phyloP scores from a whole-genome alignment of 306 rosid genomes.

The Pyrus betulifolia region DNA sequence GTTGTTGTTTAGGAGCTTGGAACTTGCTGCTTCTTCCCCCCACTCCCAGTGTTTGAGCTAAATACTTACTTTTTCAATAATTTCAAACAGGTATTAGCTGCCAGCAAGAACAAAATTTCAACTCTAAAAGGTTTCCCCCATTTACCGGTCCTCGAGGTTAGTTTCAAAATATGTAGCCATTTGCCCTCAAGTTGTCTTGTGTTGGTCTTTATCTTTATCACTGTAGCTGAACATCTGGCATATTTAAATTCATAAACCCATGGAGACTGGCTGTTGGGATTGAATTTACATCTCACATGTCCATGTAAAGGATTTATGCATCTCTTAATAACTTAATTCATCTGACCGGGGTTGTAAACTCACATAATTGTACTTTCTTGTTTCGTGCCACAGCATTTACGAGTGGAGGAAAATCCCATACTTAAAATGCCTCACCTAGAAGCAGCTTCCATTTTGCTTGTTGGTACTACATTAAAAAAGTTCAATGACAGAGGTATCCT shows the following conservation, averaged over 20 bases:
- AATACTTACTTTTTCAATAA: conserved; percentile 20
- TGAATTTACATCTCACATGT: background rate
- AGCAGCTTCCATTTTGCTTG: conserved; percentile 95
- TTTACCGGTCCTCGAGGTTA: conserved; percentile 91
- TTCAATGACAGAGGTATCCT: conserved; percentile 87
- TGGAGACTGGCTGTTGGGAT: background rate
- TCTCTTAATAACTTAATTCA: background rate
- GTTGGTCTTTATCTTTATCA: background rate
- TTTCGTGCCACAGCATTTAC: conserved; percentile 67
- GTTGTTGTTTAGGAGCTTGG: conserved; percentile 11
- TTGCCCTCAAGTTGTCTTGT: background rate
- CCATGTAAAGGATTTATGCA: background rate
- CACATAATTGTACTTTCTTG: conserved; percentile 6
- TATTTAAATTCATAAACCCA: background rate
- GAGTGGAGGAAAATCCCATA: conserved; percentile 96
- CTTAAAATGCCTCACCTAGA: conserved; percentile 84
- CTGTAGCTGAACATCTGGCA: background rate
- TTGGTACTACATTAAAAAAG: conserved; percentile 89
- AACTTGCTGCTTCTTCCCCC: background rate
- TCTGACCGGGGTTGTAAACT: background rate
- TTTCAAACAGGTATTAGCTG: conserved; percentile 85
- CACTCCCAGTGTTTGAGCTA: background rate
- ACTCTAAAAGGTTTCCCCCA: conserved; percentile 89
- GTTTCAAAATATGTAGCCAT: conserved; percentile 10
- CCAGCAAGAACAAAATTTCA: conserved; percentile 90